Evolutionary conservation across 257 asterid genomes (phyloP).

Genomic region (Petunia secreta): DNA sequence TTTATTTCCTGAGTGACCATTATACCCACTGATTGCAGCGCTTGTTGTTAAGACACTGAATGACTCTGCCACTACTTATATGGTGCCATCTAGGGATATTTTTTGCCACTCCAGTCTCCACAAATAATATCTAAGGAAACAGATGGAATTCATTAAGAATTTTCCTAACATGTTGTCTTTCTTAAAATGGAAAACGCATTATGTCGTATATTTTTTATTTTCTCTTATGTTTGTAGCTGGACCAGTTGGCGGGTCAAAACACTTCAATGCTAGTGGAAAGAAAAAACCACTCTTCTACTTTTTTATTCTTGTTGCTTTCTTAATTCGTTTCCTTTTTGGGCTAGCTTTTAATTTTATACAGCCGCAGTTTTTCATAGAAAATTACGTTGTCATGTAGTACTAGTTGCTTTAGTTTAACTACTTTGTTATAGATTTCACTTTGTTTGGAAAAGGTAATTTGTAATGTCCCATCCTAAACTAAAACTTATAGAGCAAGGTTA

Average conservation of each 20-base stretch:
- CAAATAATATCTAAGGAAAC: background rate
- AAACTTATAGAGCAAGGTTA: background rate
- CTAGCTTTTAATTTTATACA: background rate
- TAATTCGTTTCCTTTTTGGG: background rate
- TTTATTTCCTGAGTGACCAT: too few relatives aligned
- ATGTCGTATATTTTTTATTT: background rate
- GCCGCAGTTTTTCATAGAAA: background rate
- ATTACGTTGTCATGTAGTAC: background rate
- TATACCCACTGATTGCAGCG: too few relatives aligned
- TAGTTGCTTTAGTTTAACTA: background rate
- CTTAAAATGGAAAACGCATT: background rate
- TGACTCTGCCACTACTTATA: background rate
- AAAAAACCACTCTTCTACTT: background rate
- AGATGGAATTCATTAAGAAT: conserved; percentile 6
- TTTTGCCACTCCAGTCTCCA: background rate
- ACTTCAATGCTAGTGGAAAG: background rate
- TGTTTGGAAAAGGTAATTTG: background rate
- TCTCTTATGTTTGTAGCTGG: background rate
- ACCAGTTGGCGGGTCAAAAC: background rate
- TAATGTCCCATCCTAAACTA: background rate
- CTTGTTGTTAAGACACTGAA: too few relatives aligned
- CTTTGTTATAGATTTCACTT: background rate
- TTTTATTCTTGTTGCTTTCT: too few relatives aligned
- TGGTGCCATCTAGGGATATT: background rate
- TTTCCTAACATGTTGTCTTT: background rate